Evolutionary conservation across 352 stramenopile genomes (phyloP).

Genomic region (Globisporangium parvum): DNA sequence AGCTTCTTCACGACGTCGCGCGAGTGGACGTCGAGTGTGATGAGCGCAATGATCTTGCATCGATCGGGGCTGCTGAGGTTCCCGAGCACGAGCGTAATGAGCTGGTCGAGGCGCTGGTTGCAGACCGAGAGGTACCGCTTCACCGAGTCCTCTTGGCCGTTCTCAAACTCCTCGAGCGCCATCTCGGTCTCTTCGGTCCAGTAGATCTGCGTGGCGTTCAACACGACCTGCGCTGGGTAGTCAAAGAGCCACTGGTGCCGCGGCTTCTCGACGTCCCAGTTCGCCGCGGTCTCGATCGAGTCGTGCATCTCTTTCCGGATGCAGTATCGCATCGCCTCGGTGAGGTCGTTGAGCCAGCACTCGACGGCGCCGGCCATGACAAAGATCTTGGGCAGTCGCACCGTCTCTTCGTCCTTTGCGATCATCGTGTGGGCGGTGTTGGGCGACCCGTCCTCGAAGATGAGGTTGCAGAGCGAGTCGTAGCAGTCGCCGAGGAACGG

Average conservation of each 20-base stretch:
- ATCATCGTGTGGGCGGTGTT: conserved; percentile 86
- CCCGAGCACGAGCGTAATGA: conserved; percentile 90
- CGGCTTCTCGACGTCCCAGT: conserved; percentile 95
- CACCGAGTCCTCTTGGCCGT: conserved; percentile 83
- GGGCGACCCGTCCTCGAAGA: conserved; percentile 72
- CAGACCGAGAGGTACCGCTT: conserved; percentile 78
- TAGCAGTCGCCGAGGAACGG: conserved; percentile 97
- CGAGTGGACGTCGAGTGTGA: conserved; percentile 95
- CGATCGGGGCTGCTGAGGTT: conserved; percentile 86
- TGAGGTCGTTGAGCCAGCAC: conserved; percentile 84
- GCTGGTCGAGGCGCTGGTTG: conserved; percentile 83
- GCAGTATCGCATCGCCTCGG: conserved; percentile 78
- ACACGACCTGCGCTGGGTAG: conserved; percentile 89
- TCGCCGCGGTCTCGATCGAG: conserved; percentile 77
- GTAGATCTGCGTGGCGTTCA: conserved; percentile 89
- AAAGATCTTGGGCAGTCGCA: conserved; percentile 66
- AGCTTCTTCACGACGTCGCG: conserved; percentile 90
- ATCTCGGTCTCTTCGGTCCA: conserved; percentile 97
- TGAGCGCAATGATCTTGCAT: conserved; percentile 94
- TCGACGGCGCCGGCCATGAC: conserved; percentile 83
- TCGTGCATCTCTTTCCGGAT: conserved; percentile 87
- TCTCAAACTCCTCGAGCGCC: conserved; percentile 83
- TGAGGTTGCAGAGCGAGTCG: conserved; percentile 88
- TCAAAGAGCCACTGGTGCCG: conserved; percentile 97
- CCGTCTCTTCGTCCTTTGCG: conserved; percentile 67